Evolutionary conservation across 257 asterid genomes (phyloP), one percentile per base, ranked within the genome.

Genomic region (Solanum tarapatanum): DNA sequence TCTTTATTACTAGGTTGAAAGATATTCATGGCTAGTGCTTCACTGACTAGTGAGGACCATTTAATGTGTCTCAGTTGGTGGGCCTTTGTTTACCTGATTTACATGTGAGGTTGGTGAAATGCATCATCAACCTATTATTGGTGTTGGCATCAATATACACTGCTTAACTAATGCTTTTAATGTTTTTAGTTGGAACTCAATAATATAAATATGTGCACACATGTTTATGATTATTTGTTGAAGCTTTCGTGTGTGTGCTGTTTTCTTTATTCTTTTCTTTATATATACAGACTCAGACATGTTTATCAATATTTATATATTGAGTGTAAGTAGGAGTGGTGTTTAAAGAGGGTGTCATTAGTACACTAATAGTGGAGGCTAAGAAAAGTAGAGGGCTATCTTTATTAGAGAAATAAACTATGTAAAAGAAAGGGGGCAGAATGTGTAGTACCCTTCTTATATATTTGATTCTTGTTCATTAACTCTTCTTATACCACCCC

Each of bases 41-140:
- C 51, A 84, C 39, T 86, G 91, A 83, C 82, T 89, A 82, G 82
- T 80, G 48, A 89, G 88, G 88, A 72, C 91, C 90, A 90, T 87
- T 83, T 37, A 88, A 80, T 79, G 88, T 89, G 89, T 87, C 37
- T 84, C 75, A 64, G 84, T 82, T 87, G 90, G 92, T 90, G 92
- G 93, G 91, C 89, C 90, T 84, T 88, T n/a, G 79, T 60, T 76
- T 87, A 86, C 88, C 69, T n/a, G 87, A 86, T 89, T 88, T 89
- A 89, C 91, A 91, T 87, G 93, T 88, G 91, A 89, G 91, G 91
- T 91, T 90, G 93, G 88, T 90, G 85, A 88, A 85, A 83, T 62
- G 92, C 91, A 89, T 91, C 91, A 88, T 88, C 93, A 82, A 24
- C 90, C 79, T 85, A 88, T 90, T 90, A 90, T 89, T 91, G 90